These are phyloP conservation scores for Picocystis sp. DNA, from an alignment of 163 green algal genomes.

Conservation along the genomic window DNA sequence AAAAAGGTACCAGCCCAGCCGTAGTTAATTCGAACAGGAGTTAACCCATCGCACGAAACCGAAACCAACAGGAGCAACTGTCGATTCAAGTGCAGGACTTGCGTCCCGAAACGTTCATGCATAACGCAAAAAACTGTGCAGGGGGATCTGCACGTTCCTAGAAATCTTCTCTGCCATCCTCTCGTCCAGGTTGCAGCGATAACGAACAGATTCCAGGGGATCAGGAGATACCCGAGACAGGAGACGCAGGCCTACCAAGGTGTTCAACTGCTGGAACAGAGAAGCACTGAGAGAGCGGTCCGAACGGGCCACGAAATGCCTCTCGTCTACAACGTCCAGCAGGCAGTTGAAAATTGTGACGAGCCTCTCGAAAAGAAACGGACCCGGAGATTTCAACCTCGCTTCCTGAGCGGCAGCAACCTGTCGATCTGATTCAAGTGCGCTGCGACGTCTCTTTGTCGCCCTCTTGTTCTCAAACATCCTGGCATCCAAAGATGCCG, in stretches of 20 bases:
- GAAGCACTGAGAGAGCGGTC: constrained; percentile 17
- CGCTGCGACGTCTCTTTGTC: constrained; percentile 9
- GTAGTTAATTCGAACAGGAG: too few species aligned
- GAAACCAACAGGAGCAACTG: too few species aligned
- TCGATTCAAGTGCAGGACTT: too few species aligned
- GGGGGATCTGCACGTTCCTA: constrained; percentile 15
- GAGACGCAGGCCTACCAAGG: constrained; percentile 23
- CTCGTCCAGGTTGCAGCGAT: constrained; percentile 20
- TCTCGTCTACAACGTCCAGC: constrained; percentile 15
- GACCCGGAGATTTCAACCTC: constrained; percentile 17
- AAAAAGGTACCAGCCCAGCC: too few species aligned
- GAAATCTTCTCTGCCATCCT: constrained; percentile 18
- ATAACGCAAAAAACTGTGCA: constrained; percentile 22
- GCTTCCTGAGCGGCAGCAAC: constrained; percentile 24
- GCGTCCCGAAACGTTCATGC: neutral
- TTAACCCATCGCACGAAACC: too few species aligned
- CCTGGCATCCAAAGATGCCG: constrained; percentile 18
- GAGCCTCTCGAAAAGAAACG: constrained; percentile 37
- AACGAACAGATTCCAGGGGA: constrained; percentile 16
- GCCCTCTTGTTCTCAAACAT: constrained; percentile 28
- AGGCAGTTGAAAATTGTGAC: constrained; percentile 33
- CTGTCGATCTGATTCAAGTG: constrained; percentile 7
- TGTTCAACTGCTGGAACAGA: constrained; percentile 30
- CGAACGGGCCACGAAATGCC: constrained; percentile 1
- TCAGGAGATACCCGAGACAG: constrained; percentile 15